phyloP scores from a whole-genome alignment of 2,329 filamentous ascomycete genomes.

The Pyricularia sp. region DNA sequence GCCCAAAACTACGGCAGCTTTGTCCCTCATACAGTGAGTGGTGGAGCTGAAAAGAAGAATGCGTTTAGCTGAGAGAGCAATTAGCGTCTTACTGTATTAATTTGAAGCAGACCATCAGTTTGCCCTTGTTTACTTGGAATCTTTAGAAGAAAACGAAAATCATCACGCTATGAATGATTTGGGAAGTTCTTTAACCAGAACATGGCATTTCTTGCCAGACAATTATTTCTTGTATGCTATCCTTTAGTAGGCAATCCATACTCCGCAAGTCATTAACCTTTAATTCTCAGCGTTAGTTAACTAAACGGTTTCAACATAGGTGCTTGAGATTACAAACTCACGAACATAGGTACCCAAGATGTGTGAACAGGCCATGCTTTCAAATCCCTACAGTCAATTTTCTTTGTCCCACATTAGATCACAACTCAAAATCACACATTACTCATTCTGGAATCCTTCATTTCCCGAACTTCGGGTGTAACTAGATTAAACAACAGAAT shows the following conservation, averaged over 20 bases:
- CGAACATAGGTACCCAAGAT: no score
- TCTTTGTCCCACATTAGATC: no score
- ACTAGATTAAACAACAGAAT: not conserved
- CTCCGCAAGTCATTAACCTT: no score
- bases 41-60: not conserved
- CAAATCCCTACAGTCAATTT: no score
- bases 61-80: not conserved
- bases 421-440: no score
- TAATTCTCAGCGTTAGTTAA: no score
- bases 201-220: not conserved
- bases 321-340: no score
- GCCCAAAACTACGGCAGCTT: not conserved
- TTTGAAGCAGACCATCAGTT: not conserved
- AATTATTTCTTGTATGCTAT: not conserved
- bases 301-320: no score
- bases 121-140: not conserved
- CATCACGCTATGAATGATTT: not conserved
- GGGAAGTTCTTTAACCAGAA: not conserved
- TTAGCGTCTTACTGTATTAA: not conserved
- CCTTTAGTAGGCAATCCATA: no score
- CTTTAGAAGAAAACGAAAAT: not conserved
- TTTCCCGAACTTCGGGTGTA: not conserved
- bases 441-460: not conserved
- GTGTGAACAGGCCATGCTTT: no score
- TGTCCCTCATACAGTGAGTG: not conserved